These are phyloP conservation scores for Nakaseomyces bracarensis DNA, from an alignment of 1,139 yeast genomes.

Conservation along the genomic window DNA sequence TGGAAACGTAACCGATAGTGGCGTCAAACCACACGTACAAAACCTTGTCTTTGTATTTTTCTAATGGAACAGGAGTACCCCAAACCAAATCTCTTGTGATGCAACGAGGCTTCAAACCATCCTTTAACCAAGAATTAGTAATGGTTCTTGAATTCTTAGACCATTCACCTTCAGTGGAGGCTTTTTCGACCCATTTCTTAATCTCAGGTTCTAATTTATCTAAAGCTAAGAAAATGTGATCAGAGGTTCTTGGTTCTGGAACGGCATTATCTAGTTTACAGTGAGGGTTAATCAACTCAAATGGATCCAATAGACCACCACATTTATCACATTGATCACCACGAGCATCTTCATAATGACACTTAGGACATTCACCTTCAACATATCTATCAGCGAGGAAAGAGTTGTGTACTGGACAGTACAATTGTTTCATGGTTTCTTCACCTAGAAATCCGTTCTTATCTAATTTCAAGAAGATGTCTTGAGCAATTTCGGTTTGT, in stretches of 20 bases:
- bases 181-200: constrained; percentile 60
- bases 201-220: constrained; percentile 75
- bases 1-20: constrained; percentile 89
- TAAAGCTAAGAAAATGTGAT: constrained; percentile 75
- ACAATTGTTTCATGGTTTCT: constrained; percentile 79
- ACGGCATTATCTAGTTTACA: constrained; percentile 83
- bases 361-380: constrained; percentile 95
- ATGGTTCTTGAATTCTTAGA: constrained; percentile 82
- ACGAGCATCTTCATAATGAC: constrained; percentile 91
- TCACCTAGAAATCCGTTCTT: constrained; percentile 76
- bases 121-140: constrained; percentile 87
- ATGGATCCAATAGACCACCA: constrained; percentile 81
- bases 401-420: constrained; percentile 83
- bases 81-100: constrained; percentile 94
- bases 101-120: constrained; percentile 89
- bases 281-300: constrained; percentile 87
- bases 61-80: constrained; percentile 97
- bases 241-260: constrained; percentile 74
- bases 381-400: constrained; percentile 94
- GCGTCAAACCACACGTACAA: constrained; percentile 99
- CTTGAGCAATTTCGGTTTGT: constrained; percentile 95
- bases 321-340: constrained; percentile 99
- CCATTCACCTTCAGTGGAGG: constrained; percentile 75
- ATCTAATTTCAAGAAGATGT: constrained; percentile 67
- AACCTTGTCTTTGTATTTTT: constrained; percentile 76